A percentile compares a stretch with the other conserved stretches of the same genome.
Evolutionary conservation across 2,329 filamentous ascomycete genomes (phyloP).

Genomic region (Apiospora sp.): DNA sequence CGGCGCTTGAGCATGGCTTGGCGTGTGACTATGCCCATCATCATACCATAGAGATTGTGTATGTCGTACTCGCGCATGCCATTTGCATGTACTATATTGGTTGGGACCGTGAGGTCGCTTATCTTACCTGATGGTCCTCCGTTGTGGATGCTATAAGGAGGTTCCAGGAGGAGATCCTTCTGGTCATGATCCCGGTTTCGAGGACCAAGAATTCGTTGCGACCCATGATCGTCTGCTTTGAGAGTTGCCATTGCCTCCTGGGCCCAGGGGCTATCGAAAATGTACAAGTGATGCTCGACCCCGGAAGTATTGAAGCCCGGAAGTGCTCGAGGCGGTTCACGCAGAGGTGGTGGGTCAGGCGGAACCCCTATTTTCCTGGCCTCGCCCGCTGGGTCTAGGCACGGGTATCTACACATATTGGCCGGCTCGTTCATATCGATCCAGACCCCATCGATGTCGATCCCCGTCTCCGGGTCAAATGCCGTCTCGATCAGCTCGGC

Average conservation of each 20-base stretch:
- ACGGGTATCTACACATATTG: slow-evolving; percentile 62
- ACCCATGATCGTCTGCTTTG: slow-evolving; percentile 63
- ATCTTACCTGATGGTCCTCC: slow-evolving; percentile 59
- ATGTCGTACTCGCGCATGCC: slow-evolving; percentile 76
- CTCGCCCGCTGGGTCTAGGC: slow-evolving; percentile 51
- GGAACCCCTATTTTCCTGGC: slow-evolving; percentile 54
- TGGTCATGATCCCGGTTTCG: slow-evolving; percentile 47
- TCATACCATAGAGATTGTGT: slow-evolving; percentile 78
- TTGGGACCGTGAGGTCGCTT: slow-evolving; percentile 61
- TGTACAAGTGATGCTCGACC: neutral
- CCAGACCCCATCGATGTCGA: slow-evolving; percentile 82
- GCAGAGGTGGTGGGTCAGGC: slow-evolving; percentile 68
- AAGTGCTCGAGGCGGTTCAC: slow-evolving; percentile 57
- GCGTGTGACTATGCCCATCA: slow-evolving; percentile 75
- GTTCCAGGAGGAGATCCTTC: neutral
- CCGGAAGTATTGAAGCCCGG: neutral
- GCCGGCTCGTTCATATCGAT: slow-evolving; percentile 72
- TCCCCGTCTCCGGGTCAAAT: slow-evolving; percentile 68
- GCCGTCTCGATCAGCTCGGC: slow-evolving; percentile 72
- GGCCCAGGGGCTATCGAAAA: neutral
- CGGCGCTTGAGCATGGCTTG: slow-evolving; percentile 72
- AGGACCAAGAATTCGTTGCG: slow-evolving; percentile 61
- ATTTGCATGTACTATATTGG: slow-evolving; percentile 72
- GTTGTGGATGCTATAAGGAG: slow-evolving; percentile 33
- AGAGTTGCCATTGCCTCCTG: neutral